A percentile compares a stretch with the other conserved stretches of the same genome.
Evolutionary conservation across 352 stramenopile genomes (phyloP).

Genomic region (Globisporangium perplexum): DNA sequence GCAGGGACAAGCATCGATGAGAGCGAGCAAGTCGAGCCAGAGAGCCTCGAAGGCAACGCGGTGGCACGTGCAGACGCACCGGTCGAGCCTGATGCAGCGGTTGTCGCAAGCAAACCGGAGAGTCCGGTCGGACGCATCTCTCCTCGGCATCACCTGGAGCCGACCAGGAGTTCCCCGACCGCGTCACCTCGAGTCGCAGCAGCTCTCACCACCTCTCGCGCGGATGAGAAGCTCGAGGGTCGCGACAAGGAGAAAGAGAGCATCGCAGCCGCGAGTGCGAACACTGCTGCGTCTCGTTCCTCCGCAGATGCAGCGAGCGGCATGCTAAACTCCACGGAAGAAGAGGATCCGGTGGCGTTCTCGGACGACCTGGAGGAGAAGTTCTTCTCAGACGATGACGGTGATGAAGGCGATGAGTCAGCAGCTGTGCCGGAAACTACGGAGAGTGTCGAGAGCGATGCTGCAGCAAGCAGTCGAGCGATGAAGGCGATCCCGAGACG

Average conservation of each 20-base stretch:
- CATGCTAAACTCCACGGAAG: conserved; percentile 2
- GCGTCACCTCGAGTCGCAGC: neutral
- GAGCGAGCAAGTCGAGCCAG: neutral
- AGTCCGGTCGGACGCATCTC: neutral
- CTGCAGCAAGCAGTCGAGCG: neutral
- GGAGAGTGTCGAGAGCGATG: neutral
- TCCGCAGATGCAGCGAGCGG: neutral
- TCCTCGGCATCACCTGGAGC: neutral
- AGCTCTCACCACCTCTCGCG: neutral
- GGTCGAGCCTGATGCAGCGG: neutral
- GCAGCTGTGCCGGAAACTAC: conserved; percentile 11
- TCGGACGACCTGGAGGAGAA: conserved; percentile 58
- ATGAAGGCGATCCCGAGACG: neutral
- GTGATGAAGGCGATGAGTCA: conserved; percentile 44
- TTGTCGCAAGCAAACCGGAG: neutral
- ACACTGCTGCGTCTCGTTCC: too few relatives aligned
- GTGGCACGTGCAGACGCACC: neutral
- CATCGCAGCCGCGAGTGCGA: neutral
- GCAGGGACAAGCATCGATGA: neutral
- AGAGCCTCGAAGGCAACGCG: neutral
- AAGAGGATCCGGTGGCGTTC: conserved; percentile 2
- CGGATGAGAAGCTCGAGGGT: neutral
- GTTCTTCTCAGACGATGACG: conserved; percentile 76
- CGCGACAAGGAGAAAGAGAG: neutral
- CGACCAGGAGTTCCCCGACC: neutral